phyloP scores from a whole-genome alignment of 352 stramenopile species.

The Blastocystis sp. region DNA sequence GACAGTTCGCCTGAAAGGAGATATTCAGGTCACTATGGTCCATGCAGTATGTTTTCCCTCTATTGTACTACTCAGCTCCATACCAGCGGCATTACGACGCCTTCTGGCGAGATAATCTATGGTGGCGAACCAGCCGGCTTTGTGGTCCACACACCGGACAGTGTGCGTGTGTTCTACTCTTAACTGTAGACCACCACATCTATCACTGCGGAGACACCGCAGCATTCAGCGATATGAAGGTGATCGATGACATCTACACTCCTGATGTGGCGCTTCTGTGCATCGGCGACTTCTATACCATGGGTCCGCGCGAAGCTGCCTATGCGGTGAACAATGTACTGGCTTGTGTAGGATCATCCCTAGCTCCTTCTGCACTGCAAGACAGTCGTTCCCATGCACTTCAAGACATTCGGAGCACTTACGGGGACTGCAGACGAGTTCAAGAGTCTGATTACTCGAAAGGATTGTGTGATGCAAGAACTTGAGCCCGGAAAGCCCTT shows the following conservation, averaged over 20 bases:
- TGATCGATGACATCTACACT: conserved; percentile 58
- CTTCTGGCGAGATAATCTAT: conserved; percentile 12
- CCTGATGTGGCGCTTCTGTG: conserved; percentile 39
- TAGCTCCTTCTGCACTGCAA: conserved; percentile 27
- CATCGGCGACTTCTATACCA: conserved; percentile 58
- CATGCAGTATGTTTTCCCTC: not conserved
- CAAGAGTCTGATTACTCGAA: not conserved
- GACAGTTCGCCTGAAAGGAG: not conserved
- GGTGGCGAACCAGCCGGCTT: conserved; percentile 54
- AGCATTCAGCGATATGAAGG: conserved; percentile 60
- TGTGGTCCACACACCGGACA: conserved; percentile 44
- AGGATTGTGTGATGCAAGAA: conserved; percentile 49
- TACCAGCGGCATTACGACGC: not conserved
- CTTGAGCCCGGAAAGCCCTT: conserved; percentile 13
- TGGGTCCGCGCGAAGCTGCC: conserved; percentile 49
- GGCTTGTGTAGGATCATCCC: not conserved
- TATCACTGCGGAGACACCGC: conserved; percentile 60
- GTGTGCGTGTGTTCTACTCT: not conserved
- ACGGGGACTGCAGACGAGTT: conserved; percentile 33
- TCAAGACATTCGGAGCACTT: conserved; percentile 48
- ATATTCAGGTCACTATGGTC: conserved; percentile 53
- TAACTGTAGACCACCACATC: conserved; percentile 56
- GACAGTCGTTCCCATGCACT: conserved; percentile 53
- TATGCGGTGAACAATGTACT: conserved; percentile 54
- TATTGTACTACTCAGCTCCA: not conserved